A percentile compares a stretch with the other conserved stretches of the same genome.
Conservation (phyloP, 305 asterid species). For the Euphrasia arctica region DNA sequence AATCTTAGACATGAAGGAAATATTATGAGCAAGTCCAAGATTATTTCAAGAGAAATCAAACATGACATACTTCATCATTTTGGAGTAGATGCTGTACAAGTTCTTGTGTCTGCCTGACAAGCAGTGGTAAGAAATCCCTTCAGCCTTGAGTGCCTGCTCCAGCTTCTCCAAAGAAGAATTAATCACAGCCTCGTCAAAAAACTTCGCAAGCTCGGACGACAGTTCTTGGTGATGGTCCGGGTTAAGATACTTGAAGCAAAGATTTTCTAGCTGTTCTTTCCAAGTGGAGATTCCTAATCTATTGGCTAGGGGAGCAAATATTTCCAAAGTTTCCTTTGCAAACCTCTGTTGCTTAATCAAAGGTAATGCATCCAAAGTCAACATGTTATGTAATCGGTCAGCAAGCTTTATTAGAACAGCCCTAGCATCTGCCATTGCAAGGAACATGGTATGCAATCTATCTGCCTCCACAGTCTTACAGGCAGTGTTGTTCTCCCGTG, state of each 20-base stretch:
- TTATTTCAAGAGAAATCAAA: conserved; percentile 9
- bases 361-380: conserved; percentile 81
- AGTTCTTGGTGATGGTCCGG: conserved; percentile 72
- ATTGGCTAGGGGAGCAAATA: conserved; percentile 86
- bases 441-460: conserved; percentile 89
- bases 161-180: conserved; percentile 66
- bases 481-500: conserved; percentile 86
- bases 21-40: neutral
- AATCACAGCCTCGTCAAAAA: conserved; percentile 65
- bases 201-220: conserved; percentile 59
- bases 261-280: conserved; percentile 93
- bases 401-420: conserved; percentile 94
- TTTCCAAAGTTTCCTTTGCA: conserved; percentile 91
- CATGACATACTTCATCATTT: conserved; percentile 80
- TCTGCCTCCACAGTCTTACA: conserved; percentile 86
- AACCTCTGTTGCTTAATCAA: conserved; percentile 74
- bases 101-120: conserved; percentile 86
- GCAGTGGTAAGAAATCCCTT: conserved; percentile 49
- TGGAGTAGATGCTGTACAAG: conserved; percentile 82
- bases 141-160: conserved; percentile 57
- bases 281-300: conserved; percentile 86
- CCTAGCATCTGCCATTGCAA: conserved; percentile 96
- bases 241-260: conserved; percentile 69
- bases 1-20: neutral
- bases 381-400: conserved; percentile 90